phyloP scores from a whole-genome alignment of 2,329 filamentous ascomycete species.

The Sarocladium brachiariae region DNA sequence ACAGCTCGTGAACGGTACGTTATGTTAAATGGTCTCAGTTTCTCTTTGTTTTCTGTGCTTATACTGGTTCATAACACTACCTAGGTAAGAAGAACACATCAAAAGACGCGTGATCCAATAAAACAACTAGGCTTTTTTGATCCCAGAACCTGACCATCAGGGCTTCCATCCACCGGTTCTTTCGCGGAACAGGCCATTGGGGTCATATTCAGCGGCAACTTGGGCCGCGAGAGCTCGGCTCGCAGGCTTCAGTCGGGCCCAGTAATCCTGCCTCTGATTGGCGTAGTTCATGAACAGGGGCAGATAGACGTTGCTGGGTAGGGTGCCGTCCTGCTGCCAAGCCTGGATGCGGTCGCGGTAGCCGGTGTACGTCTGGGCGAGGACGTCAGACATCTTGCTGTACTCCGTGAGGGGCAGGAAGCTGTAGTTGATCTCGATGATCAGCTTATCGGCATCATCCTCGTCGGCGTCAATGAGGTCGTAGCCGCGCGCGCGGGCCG shows the following conservation, averaged over 20 bases:
- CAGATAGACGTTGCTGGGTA: slow-evolving; percentile 27
- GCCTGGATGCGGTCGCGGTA: slow-evolving; percentile 15
- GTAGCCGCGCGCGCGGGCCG: slow-evolving; percentile 24
- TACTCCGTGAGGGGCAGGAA: slow-evolving; percentile 23
- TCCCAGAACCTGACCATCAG: slow-evolving; percentile 8
- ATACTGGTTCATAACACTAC: too few species aligned
- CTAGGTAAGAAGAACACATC: too few species aligned
- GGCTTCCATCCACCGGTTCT: slow-evolving; percentile 35
- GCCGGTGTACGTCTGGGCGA: slow-evolving; percentile 9
- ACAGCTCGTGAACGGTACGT: slow-evolving; percentile 22
- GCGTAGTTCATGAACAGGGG: slow-evolving; percentile 38
- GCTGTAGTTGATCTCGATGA: slow-evolving; percentile 37
- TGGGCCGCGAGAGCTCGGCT: slow-evolving; percentile 25
- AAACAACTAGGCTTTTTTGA: not conserved
- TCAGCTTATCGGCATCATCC: slow-evolving; percentile 30
- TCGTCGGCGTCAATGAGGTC: slow-evolving; percentile 36
- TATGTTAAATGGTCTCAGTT: too few species aligned
- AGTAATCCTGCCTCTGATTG: slow-evolving; percentile 36
- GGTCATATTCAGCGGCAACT: slow-evolving; percentile 30
- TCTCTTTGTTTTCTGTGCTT: too few species aligned
- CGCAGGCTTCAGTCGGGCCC: slow-evolving; percentile 28
- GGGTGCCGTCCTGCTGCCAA: slow-evolving; percentile 23
- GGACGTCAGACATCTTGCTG: slow-evolving; percentile 15
- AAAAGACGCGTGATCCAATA: slow-evolving; percentile 25
- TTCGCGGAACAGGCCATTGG: slow-evolving; percentile 28